Conservation (phyloP, 768 basidiomycete genomes). For the Symmetrospora coprosmae region DNA sequence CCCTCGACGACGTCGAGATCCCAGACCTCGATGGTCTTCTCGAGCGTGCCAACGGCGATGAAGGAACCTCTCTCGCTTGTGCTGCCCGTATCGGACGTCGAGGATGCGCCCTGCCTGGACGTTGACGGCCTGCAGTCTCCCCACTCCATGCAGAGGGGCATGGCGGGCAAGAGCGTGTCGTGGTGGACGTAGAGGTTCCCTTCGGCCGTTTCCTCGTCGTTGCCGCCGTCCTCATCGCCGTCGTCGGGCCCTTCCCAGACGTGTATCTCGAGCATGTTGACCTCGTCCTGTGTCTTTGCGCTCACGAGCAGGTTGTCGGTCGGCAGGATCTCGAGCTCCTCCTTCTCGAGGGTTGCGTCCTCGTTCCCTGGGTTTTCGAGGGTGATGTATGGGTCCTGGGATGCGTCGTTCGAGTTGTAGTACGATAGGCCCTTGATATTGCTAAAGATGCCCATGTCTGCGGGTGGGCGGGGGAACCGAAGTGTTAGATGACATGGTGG, state of each 20-base stretch:
- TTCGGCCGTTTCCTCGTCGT: slow-evolving; percentile 62
- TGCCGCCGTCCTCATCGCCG: slow-evolving; percentile 26
- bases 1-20: slow-evolving; percentile 83
- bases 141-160: slow-evolving; percentile 98
- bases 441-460: slow-evolving; percentile 59
- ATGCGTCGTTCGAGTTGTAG: slow-evolving; percentile 57
- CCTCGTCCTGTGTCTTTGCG: slow-evolving; percentile 91
- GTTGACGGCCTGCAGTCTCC: slow-evolving; percentile 68
- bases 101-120: slow-evolving; percentile 13
- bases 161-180: slow-evolving; percentile 91
- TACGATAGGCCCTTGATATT: slow-evolving; percentile 89
- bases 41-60: slow-evolving; percentile 90
- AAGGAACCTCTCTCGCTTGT: slow-evolving; percentile 47
- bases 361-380: slow-evolving; percentile 54
- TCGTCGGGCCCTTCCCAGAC: slow-evolving; percentile 63
- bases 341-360: slow-evolving; percentile 54
- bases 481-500: background rate
- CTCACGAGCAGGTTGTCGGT: slow-evolving; percentile 82
- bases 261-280: slow-evolving; percentile 88
- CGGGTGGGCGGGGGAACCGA: background rate
- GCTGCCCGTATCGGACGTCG: slow-evolving; percentile 36
- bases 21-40: slow-evolving; percentile 98
- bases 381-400: slow-evolving; percentile 93
- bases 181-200: slow-evolving; percentile 93
- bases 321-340: slow-evolving; percentile 74